A percentile compares a stretch with the other conserved stretches of the same genome.
Conservation (phyloP, 495 filamentous ascomycete species). For the Glonium stellatum region DNA sequence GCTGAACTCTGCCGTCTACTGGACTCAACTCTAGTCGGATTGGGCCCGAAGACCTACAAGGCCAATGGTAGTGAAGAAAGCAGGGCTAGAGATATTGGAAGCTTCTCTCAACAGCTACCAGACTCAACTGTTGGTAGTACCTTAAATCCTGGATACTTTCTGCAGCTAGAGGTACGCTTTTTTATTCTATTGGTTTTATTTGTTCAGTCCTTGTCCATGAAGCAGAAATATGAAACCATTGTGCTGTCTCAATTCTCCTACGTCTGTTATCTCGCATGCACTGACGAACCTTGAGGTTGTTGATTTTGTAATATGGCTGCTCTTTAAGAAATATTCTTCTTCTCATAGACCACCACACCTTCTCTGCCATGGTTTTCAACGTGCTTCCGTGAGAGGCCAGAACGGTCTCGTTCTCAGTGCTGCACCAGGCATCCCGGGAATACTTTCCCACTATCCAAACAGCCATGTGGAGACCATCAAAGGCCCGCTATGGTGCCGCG, state of each 20-base stretch:
- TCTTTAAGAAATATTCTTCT: constrained; percentile 54
- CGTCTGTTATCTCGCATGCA: constrained; percentile 1
- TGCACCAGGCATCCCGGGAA: constrained; percentile 45
- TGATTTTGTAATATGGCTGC: constrained; percentile 69
- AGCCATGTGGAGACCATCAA: constrained; percentile 64
- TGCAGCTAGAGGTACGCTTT: constrained; percentile 40
- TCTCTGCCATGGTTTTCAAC: constrained; percentile 69
- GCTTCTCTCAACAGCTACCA: constrained; percentile 59
- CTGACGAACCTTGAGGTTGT: constrained; percentile 53
- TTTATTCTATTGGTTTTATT: constrained; percentile 30
- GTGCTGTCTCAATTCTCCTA: not conserved
- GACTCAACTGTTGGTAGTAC: constrained; percentile 34
- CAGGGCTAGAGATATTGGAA: constrained; percentile 47
- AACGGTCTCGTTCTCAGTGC: constrained; percentile 30
- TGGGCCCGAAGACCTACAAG: constrained; percentile 31
- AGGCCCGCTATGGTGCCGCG: constrained; percentile 60
- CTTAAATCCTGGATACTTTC: constrained; percentile 36
- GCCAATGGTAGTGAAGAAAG: constrained; percentile 30
- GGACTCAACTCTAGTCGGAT: constrained; percentile 61
- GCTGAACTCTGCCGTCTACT: constrained; percentile 51
- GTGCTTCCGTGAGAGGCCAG: constrained; percentile 28
- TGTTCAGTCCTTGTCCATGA: not conserved
- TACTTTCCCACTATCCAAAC: constrained; percentile 56
- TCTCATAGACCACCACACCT: constrained; percentile 59
- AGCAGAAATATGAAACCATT: constrained; percentile 1